Evolutionary conservation across 306 rosid species (phyloP).

Genomic region (Vicia faba): DNA sequence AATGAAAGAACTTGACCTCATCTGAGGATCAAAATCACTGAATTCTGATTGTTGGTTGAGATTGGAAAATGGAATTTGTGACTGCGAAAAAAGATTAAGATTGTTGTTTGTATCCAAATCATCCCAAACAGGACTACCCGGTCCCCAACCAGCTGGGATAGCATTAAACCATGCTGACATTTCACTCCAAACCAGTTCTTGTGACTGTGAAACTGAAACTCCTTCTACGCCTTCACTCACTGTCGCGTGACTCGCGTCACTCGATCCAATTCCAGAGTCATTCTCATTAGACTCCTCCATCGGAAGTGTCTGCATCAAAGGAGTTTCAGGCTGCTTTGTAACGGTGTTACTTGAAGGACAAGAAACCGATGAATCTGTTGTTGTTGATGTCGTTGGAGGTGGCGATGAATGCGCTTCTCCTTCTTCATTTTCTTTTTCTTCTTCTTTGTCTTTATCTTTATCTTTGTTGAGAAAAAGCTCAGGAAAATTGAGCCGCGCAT

Average conservation of each 20-base stretch:
- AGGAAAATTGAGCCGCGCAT: slow-evolving; percentile 93
- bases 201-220: slow-evolving; percentile 42
- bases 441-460: slow-evolving; percentile 5
- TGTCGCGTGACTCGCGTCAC: slow-evolving; percentile 49
- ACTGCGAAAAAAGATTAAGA: slow-evolving; percentile 51
- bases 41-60: slow-evolving; percentile 43
- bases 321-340: slow-evolving; percentile 39
- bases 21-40: slow-evolving; percentile 36
- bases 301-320: slow-evolving; percentile 4
- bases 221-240: slow-evolving; percentile 42
- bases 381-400: slow-evolving; percentile 11
- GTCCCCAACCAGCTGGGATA: slow-evolving; percentile 92
- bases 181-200: slow-evolving; percentile 85
- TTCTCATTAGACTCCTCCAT: slow-evolving; percentile 48
- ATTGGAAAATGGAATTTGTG: slow-evolving; percentile 52
- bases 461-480: slow-evolving; percentile 68
- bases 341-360: slow-evolving; percentile 30
- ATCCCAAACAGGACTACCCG: slow-evolving; percentile 95
- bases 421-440: background rate
- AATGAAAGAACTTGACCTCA: slow-evolving; percentile 45
- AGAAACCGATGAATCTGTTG: slow-evolving; percentile 37
- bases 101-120: slow-evolving; percentile 66
- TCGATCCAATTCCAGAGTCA: slow-evolving; percentile 58
- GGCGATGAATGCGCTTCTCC: slow-evolving; percentile 11
- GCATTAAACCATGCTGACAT: slow-evolving; percentile 87